Conservation (phyloP, 306 rosid genomes). For the Trichosanthes cucumerina region DNA sequence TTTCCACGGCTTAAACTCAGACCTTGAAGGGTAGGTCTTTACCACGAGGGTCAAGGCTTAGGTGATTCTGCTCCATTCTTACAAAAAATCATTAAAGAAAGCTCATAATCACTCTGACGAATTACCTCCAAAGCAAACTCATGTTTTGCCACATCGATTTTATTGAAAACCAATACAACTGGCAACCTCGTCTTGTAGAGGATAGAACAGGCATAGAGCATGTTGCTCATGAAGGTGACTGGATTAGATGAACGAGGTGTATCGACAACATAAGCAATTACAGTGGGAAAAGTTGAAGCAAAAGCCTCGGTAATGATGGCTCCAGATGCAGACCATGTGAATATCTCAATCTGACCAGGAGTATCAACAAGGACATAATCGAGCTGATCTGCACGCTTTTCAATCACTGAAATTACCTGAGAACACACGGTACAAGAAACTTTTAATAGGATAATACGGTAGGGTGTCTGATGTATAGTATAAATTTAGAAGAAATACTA, state of each 20-base stretch:
- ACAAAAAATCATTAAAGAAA: neutral
- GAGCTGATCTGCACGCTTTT: slow-evolving; percentile 77
- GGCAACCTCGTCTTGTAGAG: slow-evolving; percentile 89
- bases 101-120: neutral
- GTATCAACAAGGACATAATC: slow-evolving; percentile 95
- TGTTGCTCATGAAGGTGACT: slow-evolving; percentile 91
- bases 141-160: slow-evolving; percentile 69
- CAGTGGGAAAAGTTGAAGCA: slow-evolving; percentile 97
- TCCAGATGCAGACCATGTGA: slow-evolving; percentile 98
- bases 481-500: neutral
- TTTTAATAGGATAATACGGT: neutral
- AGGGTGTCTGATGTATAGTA: neutral
- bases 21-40: neutral
- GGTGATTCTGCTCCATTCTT: neutral
- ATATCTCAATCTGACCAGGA: slow-evolving; percentile 95
- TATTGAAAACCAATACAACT: slow-evolving; percentile 80
- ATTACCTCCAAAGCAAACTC: slow-evolving; percentile 88
- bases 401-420: slow-evolving; percentile 76
- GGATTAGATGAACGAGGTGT: slow-evolving; percentile 83
- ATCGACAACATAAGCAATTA: slow-evolving; percentile 68
- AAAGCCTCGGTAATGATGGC: slow-evolving; percentile 94
- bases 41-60: neutral
- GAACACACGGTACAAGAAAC: slow-evolving; percentile 14
- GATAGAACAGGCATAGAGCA: slow-evolving; percentile 88
- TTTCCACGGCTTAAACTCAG: neutral